Conservation (phyloP, 2,329 filamentous ascomycete genomes). For the Diplodia intermedia region DNA sequence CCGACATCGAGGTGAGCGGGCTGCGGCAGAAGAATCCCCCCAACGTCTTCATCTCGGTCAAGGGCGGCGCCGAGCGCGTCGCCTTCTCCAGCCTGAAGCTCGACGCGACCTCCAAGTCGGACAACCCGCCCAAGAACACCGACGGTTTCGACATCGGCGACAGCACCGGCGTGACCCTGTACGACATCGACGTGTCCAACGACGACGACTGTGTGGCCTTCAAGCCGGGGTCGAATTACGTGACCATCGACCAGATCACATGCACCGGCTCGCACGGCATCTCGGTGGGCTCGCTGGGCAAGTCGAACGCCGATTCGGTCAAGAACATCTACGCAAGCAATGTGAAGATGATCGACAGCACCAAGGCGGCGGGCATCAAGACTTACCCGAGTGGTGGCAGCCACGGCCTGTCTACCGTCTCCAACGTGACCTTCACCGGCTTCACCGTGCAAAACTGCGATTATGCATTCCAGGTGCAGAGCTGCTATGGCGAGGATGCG, state of each 20-base stretch:
- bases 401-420: slow-evolving; percentile 48
- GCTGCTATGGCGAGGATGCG: slow-evolving; percentile 47
- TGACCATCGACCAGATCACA: slow-evolving; percentile 51
- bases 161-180: slow-evolving; percentile 49
- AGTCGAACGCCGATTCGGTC: slow-evolving; percentile 50
- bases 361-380: slow-evolving; percentile 58
- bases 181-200: slow-evolving; percentile 49
- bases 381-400: slow-evolving; percentile 50
- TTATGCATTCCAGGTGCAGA: slow-evolving; percentile 57
- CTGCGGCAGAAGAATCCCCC: slow-evolving; percentile 53
- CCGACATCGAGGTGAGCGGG: slow-evolving; percentile 49
- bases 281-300: slow-evolving; percentile 57
- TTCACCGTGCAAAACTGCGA: slow-evolving; percentile 50
- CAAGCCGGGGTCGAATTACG: slow-evolving; percentile 52
- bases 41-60: slow-evolving; percentile 54
- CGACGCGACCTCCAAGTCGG: slow-evolving; percentile 50
- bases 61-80: slow-evolving; percentile 47
- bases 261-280: slow-evolving; percentile 56
- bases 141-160: slow-evolving; percentile 55
- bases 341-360: slow-evolving; percentile 51
- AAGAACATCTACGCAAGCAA: slow-evolving; percentile 52
- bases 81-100: slow-evolving; percentile 49
- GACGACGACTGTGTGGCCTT: slow-evolving; percentile 57
- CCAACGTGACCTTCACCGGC: slow-evolving; percentile 52
- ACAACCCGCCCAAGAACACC: slow-evolving; percentile 51